phyloP scores from a whole-genome alignment of 176 grass and related monocot genomes.

The Poa pratensis region DNA sequence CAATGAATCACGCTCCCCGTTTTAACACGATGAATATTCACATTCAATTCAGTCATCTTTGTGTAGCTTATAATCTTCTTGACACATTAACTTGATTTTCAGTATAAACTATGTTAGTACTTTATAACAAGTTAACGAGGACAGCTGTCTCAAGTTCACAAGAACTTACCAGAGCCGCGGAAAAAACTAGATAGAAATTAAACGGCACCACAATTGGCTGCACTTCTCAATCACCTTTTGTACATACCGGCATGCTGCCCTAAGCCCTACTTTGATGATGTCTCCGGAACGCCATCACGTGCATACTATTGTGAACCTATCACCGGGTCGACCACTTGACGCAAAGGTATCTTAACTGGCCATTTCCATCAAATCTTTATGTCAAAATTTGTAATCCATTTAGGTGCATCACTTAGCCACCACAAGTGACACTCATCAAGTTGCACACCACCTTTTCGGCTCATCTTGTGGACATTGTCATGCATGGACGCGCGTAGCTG shows the following conservation, averaged over 20 bases:
- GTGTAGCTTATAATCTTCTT: conserved; percentile 1
- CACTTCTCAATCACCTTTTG: conserved; percentile 40
- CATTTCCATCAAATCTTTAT: conserved; percentile 35
- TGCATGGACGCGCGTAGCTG: neutral
- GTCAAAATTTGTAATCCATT: conserved; percentile 23
- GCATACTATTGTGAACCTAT: conserved; percentile 20
- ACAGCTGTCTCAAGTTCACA: neutral
- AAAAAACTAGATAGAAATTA: too few species aligned
- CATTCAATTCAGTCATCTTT: neutral
- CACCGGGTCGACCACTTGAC: conserved; percentile 39
- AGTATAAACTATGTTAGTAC: neutral
- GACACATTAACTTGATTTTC: neutral
- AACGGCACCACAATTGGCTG: too few species aligned
- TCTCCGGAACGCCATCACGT: conserved; percentile 41
- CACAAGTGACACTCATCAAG: conserved; percentile 46
- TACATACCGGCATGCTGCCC: neutral
- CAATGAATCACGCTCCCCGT: neutral
- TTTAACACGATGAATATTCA: neutral
- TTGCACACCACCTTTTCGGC: conserved; percentile 47
- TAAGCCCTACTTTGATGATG: conserved; percentile 22
- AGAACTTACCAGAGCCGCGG: neutral
- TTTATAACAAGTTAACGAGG: neutral
- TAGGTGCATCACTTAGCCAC: conserved; percentile 9
- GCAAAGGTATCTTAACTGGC: neutral
- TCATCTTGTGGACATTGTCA: conserved; percentile 36